phyloP scores from a whole-genome alignment of 164 flowering plant species.

The Paratinospora sagittata region DNA sequence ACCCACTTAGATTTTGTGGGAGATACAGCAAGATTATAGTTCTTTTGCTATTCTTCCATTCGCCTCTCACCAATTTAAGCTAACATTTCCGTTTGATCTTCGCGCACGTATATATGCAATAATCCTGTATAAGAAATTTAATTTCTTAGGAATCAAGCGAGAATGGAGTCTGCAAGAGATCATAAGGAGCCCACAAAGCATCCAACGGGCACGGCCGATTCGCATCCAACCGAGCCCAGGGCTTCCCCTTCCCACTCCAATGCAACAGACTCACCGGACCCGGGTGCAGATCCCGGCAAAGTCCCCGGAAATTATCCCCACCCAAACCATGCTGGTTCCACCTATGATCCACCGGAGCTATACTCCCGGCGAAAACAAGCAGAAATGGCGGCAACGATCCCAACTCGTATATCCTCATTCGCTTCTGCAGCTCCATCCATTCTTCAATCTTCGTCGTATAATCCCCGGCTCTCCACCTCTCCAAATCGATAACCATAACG shows the following conservation, averaged over 20 bases:
- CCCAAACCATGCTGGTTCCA: constrained; percentile 98
- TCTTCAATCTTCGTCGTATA: constrained; percentile 66
- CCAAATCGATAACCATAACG: constrained; percentile 80
- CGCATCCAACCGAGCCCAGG: constrained; percentile 77
- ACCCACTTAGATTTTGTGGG: no score
- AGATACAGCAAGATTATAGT: no score
- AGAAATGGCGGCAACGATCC: constrained; percentile 88
- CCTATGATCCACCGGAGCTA: constrained; percentile 73
- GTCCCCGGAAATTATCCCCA: constrained; percentile 72
- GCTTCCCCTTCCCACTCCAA: constrained; percentile 97
- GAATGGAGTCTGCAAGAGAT: constrained; percentile 53
- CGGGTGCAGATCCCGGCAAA: constrained; percentile 76
- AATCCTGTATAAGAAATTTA: neutral
- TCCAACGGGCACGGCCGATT: constrained; percentile 81
- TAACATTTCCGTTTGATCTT: neutral
- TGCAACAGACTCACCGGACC: constrained; percentile 92
- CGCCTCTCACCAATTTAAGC: neutral
- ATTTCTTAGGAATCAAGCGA: constrained; percentile 27
- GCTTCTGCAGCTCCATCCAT: constrained; percentile 94
- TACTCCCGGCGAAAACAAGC: constrained; percentile 81
- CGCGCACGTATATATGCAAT: no score
- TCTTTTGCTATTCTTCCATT: neutral
- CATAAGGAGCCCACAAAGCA: constrained; percentile 92
- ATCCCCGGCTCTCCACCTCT: constrained; percentile 60
- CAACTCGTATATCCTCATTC: constrained; percentile 83